Evolutionary conservation across 2,329 filamentous ascomycete genomes (phyloP), one percentile per base, ranked within the genome.

Genomic region (Drechslerella dactyloides): DNA sequence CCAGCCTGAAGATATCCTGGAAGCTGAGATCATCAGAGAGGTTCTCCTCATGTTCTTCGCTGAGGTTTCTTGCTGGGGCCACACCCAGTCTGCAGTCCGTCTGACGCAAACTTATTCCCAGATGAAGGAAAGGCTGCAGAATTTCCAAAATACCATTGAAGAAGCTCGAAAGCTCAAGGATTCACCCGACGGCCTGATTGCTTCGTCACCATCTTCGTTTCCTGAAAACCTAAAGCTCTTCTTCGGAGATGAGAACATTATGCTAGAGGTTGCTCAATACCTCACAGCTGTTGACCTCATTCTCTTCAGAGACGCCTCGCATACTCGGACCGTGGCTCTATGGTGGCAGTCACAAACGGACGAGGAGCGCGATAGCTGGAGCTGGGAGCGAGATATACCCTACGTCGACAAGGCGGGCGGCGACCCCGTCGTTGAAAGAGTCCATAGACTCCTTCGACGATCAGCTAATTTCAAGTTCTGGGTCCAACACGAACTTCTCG

Each of bases 241-340:
- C 33, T 72, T 72, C 23, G 60, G 68, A 1, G 68, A 65, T 19
- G 68, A 65, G 33, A 72, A 60, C 11, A 54, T 72, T 30, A 61
- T 64, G 59, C 40, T 63, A 24, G 68, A 72, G 30, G 68, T 72
- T 30, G 68, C 60, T 0, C 68, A 65, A 24, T 72, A 72, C 56
- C 68, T 72, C 8, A 72, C 68, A 21, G 50, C 68, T n/a, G 68
- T 72, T 35, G 60, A 72, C 30, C 68, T 72, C 7, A 58, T 72
- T 10, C 27, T 72, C 21, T 72, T 72, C 46, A 53, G 68, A 48
- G 68, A 72, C 42, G 60, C 60, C n/a, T 72, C 68, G 19, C 54
- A 72, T 17, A 64, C 40, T 13, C 53, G 68, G 40, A 53, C 68
- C 10, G 15, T 72, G 8, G 50, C 27, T 46, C 27, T 56, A 6